Evolutionary conservation across 1,139 yeast genomes (phyloP).

Genomic region (Meyerozyma athensensis): DNA sequence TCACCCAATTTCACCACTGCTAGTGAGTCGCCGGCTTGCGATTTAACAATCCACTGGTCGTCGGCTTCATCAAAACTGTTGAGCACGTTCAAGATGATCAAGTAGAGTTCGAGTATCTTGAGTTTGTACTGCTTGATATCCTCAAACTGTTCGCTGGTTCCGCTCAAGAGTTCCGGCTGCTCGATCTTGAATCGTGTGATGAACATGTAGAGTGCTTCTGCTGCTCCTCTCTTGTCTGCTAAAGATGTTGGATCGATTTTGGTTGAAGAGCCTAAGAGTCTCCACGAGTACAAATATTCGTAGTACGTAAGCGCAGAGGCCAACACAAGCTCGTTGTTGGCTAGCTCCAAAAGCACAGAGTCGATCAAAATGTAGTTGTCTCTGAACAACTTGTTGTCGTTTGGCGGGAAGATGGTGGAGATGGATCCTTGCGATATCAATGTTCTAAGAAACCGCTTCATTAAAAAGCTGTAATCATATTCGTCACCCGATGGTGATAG

Average conservation of each 20-base stretch:
- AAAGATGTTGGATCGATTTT: background rate
- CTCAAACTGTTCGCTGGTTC: constrained; percentile 10
- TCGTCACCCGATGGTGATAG: constrained; percentile 10
- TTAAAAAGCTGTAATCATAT: background rate
- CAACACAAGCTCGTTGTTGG: constrained; percentile 29
- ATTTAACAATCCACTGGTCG: constrained; percentile 52
- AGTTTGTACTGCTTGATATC: constrained; percentile 32
- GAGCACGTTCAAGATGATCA: constrained; percentile 46
- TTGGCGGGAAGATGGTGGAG: constrained; percentile 21
- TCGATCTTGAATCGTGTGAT: constrained; percentile 36
- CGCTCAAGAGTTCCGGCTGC: constrained; percentile 5
- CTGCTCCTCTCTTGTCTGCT: constrained; percentile 48
- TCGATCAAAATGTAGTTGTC: constrained; percentile 34
- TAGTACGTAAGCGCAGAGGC: constrained; percentile 42
- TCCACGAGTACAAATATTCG: constrained; percentile 53
- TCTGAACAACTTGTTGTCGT: constrained; percentile 18
- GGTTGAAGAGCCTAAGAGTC: constrained; percentile 22
- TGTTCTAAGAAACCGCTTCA: constrained; percentile 7
- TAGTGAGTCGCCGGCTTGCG: constrained; percentile 15
- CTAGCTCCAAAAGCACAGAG: constrained; percentile 33
- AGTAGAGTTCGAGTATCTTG: constrained; percentile 39
- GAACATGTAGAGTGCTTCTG: constrained; percentile 53
- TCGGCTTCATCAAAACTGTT: constrained; percentile 41
- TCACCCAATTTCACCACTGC: constrained; percentile 28
- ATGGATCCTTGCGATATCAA: constrained; percentile 13